A percentile compares a stretch with the other conserved stretches of the same genome.
These are phyloP conservation scores for Boletus albobrunnescens DNA, from an alignment of 1,284 basidiomycete species.

Conservation along the genomic window DNA sequence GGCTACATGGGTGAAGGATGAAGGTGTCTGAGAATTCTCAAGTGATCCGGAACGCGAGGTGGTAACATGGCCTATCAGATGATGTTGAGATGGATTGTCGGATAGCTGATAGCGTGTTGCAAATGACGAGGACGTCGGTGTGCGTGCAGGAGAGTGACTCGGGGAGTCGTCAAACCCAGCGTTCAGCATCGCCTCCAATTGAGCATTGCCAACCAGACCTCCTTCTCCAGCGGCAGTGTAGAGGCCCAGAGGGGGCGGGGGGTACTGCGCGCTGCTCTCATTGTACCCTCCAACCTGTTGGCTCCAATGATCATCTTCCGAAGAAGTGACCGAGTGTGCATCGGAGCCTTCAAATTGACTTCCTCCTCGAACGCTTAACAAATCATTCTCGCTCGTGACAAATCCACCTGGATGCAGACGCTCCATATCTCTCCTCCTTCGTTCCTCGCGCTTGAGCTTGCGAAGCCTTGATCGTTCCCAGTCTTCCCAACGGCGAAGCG, in stretches of 20 bases:
- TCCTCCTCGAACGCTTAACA: slow-evolving; percentile 53
- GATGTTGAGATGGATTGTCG: slow-evolving; percentile 46
- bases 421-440: slow-evolving; percentile 76
- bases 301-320: slow-evolving; percentile 94
- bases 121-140: slow-evolving; percentile 38
- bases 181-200: slow-evolving; percentile 87
- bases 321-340: slow-evolving; percentile 74
- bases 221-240: slow-evolving; percentile 38
- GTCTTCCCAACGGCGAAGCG: slow-evolving; percentile 95
- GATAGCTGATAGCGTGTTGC: slow-evolving; percentile 58
- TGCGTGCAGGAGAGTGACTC: slow-evolving; percentile 36
- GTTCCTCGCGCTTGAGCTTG: slow-evolving; percentile 87
- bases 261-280: slow-evolving; percentile 73
- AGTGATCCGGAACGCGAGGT: slow-evolving; percentile 50
- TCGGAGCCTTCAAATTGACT: slow-evolving; percentile 72
- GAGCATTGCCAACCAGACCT: slow-evolving; percentile 65
- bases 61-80: slow-evolving; percentile 52
- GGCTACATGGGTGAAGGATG: slow-evolving; percentile 44
- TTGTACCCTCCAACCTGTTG: slow-evolving; percentile 84
- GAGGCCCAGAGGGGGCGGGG: slow-evolving; percentile 79
- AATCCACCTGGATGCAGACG: slow-evolving; percentile 68
- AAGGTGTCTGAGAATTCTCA: slow-evolving; percentile 33
- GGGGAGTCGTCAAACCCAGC: slow-evolving; percentile 69
- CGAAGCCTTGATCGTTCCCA: slow-evolving; percentile 97
- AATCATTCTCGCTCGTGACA: slow-evolving; percentile 56